Percentiles rank a stretch among this genome's conserved stretches.
These are phyloP conservation scores for Podila verticillata DNA, from an alignment of 192 early-diverging fungal species.

Conservation along the genomic window DNA sequence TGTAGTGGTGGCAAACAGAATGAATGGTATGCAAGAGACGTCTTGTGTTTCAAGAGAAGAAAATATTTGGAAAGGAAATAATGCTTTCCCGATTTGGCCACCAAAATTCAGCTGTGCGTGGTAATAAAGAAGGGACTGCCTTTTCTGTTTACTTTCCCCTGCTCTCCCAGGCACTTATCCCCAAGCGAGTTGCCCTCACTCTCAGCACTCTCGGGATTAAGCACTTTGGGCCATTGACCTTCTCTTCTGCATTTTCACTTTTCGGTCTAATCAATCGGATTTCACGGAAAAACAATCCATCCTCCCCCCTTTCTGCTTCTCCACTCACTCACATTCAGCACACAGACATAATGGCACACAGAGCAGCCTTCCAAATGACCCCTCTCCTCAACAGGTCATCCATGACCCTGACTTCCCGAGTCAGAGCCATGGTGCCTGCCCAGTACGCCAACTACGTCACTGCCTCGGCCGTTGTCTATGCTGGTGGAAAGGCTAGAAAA, in stretches of 20 bases:
- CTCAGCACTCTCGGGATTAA: neutral
- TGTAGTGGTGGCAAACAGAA: neutral
- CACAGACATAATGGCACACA: slow-evolving; percentile 26
- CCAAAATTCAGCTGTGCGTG: neutral
- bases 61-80: neutral
- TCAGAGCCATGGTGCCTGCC: slow-evolving; percentile 26
- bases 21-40: neutral
- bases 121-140: neutral
- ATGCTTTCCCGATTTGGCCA: neutral
- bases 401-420: slow-evolving; percentile 26
- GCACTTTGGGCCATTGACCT: too few species aligned
- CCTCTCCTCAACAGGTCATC: slow-evolving; percentile 36
- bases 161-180: neutral
- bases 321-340: neutral
- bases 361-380: slow-evolving; percentile 21
- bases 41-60: too few species aligned
- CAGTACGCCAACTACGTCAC: slow-evolving; percentile 53
- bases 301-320: neutral
- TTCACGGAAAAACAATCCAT: neutral
- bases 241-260: too few species aligned
- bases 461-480: slow-evolving; percentile 42
- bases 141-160: neutral
- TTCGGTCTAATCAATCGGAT: neutral
- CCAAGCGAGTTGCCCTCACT: neutral
- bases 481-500: slow-evolving; percentile 35